Evolutionary conservation across 1,284 basidiomycete genomes (phyloP).

Genomic region (Ganoderma lucidum): DNA sequence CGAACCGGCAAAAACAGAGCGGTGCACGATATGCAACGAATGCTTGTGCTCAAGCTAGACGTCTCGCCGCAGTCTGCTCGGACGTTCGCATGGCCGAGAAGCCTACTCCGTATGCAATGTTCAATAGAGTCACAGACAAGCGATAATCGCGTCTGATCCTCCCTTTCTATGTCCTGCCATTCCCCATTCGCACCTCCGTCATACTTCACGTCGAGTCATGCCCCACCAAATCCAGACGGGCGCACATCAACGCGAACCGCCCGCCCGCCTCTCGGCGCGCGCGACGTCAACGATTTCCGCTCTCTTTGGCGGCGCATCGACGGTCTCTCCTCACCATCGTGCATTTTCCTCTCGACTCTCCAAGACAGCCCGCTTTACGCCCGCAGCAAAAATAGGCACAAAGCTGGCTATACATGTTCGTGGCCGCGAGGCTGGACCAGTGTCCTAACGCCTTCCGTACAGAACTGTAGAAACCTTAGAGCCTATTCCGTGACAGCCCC

Average conservation of each 20-base stretch:
- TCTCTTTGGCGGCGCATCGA: constrained; percentile 9
- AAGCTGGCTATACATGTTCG: background rate
- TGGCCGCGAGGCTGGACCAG: background rate
- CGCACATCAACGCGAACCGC: constrained; percentile 15
- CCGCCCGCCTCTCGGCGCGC: background rate
- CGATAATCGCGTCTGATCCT: constrained; percentile 29
- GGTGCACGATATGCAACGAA: background rate
- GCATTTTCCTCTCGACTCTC: background rate
- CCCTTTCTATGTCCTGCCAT: constrained; percentile 11
- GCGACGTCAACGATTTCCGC: background rate
- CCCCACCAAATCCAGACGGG: background rate
- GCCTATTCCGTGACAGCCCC: background rate
- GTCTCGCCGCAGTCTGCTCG: constrained; percentile 4
- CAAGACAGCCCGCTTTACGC: background rate
- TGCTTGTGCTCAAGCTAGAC: background rate
- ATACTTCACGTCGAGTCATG: constrained; percentile 11
- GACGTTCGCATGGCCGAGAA: constrained; percentile 3
- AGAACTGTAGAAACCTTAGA: constrained; percentile 5
- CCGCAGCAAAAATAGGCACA: constrained; percentile 2
- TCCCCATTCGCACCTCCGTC: constrained; percentile 5
- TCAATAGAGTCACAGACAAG: constrained; percentile 12
- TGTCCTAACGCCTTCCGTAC: background rate
- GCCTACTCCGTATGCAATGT: constrained; percentile 1
- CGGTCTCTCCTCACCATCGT: background rate
- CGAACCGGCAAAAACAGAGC: background rate